Conservation (phyloP, 257 asterid genomes). For the Knoxia roxburghii region DNA sequence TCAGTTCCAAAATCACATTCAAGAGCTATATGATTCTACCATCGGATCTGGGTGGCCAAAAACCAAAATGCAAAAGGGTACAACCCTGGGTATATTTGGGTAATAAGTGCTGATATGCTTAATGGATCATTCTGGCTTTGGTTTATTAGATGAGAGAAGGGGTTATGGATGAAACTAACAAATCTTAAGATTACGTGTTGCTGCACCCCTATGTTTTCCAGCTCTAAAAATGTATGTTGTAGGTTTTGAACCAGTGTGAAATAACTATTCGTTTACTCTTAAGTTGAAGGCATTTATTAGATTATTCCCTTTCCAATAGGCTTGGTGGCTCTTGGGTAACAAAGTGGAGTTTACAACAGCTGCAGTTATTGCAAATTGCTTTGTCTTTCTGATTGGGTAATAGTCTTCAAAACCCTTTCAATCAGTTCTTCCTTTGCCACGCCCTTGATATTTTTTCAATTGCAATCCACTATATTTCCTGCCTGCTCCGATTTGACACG, state of each 20-base stretch:
- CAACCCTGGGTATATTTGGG: too few relatives aligned
- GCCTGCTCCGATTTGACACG: constrained; percentile 15
- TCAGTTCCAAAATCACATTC: background rate
- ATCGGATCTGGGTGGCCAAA: background rate
- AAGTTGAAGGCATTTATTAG: constrained; percentile 4
- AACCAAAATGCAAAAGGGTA: too few relatives aligned
- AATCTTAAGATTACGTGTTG: background rate
- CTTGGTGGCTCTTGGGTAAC: constrained; percentile 91
- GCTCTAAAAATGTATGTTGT: background rate
- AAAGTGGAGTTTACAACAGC: constrained; percentile 72
- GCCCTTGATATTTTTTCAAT: background rate
- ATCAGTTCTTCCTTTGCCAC: background rate
- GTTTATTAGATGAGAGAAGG: background rate
- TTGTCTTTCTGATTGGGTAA: constrained; percentile 74
- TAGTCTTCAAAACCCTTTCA: constrained; percentile 7
- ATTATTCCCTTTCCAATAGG: constrained; percentile 40
- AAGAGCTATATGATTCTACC: background rate
- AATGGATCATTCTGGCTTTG: background rate
- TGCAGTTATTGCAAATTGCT: constrained; percentile 71
- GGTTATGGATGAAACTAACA: background rate
- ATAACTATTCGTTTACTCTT: background rate
- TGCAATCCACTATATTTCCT: constrained; percentile 8
- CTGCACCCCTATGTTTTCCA: background rate
- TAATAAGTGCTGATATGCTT: too few relatives aligned
- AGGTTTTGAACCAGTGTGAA: background rate